Evolutionary conservation across 2,329 filamentous ascomycete species (phyloP), one percentile per base, ranked within the genome.

Genomic region (Penicillium sp.): DNA sequence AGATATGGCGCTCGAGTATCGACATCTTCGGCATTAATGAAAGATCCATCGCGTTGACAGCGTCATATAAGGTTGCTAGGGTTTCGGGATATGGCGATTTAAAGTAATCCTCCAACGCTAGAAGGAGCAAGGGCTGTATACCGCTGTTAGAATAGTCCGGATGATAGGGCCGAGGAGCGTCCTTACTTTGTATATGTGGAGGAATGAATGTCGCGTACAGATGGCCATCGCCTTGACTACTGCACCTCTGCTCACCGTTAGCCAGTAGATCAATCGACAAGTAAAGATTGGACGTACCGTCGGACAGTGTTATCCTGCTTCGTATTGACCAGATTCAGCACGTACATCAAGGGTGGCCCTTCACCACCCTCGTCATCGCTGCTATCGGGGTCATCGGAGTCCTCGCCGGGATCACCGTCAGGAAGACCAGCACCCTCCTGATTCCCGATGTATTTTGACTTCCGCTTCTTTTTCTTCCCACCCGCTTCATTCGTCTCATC

Each of bases 201-300:
- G 75, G 71, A 99, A 99, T 3, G 93, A 91, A 75, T 99, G 93
- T 36, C 93, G 80, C 7, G 93, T 99, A 76, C 93, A 99, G 60
- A 99, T 96, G 27, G 93, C 93, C 93, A 99, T 99, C 35, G 93
- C 89, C 69, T 97, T 97, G 50, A 97, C 92, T 41, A 96, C 80
- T 16, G 93, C 93, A 50, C 93, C 93, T 79, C 93, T 85, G 53
- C 33, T 28, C 36, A 35, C 35, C 55, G 60, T 61, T 44, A 58
- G 49, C 25, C 28, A 2, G 18, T 25, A 25, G 9, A 22, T 9
- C 37, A 2, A 39, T 10, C 25, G 37, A 16, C 8, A 33, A 43
- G n/a, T 34, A 10, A 25, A 25, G 37, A 31, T 39, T 22, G 19
- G 35, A 61, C 68, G 54, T 72, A 81, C 80, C 80, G 78, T 72